Evolutionary conservation across 495 filamentous ascomycete species (phyloP).

Genomic region (Podospora appendiculata): DNA sequence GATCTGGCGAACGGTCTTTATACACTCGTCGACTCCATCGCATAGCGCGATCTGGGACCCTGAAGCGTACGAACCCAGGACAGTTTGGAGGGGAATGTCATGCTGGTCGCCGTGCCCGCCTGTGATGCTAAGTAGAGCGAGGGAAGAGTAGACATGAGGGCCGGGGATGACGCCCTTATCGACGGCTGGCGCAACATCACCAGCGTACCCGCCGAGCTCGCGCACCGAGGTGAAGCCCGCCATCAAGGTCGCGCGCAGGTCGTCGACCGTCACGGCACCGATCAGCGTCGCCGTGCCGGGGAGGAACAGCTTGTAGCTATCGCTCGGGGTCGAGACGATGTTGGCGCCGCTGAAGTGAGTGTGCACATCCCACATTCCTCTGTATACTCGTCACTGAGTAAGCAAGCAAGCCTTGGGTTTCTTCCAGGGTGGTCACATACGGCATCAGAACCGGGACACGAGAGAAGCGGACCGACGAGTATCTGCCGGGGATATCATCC

Average conservation of each 20-base stretch:
- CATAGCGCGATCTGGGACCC: constrained; percentile 21
- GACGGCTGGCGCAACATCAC: constrained; percentile 35
- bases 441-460: constrained; percentile 40
- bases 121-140: constrained; percentile 35
- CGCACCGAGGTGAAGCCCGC: constrained; percentile 47
- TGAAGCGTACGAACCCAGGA: constrained; percentile 23
- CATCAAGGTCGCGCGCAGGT: constrained; percentile 26
- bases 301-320: constrained; percentile 3
- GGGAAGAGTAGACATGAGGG: constrained; percentile 40
- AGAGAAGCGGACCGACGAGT: constrained; percentile 14
- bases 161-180: constrained; percentile 38
- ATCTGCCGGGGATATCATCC: constrained; percentile 25
- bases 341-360: constrained; percentile 30
- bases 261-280: constrained; percentile 6
- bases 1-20: constrained; percentile 37
- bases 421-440: neutral
- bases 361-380: constrained; percentile 47
- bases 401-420: neutral
- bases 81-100: constrained; percentile 22
- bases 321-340: constrained; percentile 1
- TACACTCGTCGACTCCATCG: constrained; percentile 42
- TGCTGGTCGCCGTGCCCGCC: constrained; percentile 43
- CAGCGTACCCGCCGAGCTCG: constrained; percentile 39
- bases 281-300: constrained; percentile 4
- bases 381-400: neutral